Conservation (phyloP, 2,329 filamentous ascomycete genomes). For the Raffaelea ambrosiae region DNA sequence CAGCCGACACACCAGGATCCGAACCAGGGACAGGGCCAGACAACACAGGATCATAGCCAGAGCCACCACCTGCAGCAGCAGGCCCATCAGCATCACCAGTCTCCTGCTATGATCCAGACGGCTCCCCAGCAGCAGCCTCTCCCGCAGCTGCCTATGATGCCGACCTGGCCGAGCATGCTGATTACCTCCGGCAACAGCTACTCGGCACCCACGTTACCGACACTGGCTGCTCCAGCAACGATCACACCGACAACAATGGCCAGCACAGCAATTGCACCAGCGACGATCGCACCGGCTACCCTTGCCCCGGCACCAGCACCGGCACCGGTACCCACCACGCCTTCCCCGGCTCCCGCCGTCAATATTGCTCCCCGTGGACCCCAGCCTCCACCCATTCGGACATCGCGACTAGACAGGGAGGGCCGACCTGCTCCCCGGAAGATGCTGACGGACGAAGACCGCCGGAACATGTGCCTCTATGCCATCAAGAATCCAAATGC, state of each 20-base stretch:
- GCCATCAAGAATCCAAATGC: constrained; percentile 82
- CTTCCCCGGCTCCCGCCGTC: neutral
- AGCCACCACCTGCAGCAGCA: constrained; percentile 44
- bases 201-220: constrained; percentile 42
- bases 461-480: constrained; percentile 87
- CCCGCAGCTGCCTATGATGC: constrained; percentile 56
- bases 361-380: constrained; percentile 4
- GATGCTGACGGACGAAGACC: constrained; percentile 85
- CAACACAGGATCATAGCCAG: constrained; percentile 28
- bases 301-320: neutral
- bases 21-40: neutral
- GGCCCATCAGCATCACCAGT: constrained; percentile 24
- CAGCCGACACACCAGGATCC: constrained; percentile 4
- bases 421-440: constrained; percentile 62
- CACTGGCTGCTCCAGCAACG: constrained; percentile 33
- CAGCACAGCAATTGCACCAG: neutral
- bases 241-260: neutral
- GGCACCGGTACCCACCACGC: neutral
- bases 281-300: neutral
- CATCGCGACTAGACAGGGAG: constrained; percentile 28
- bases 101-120: neutral
- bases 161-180: constrained; percentile 74
- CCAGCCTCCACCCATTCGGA: constrained; percentile 23
- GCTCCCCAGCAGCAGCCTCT: constrained; percentile 31
- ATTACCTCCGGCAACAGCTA: constrained; percentile 58